A percentile compares a stretch with the other conserved stretches of the same genome.
Evolutionary conservation across 1,284 basidiomycete species (phyloP).

Genomic region (Fistulinella cinereoalba): DNA sequence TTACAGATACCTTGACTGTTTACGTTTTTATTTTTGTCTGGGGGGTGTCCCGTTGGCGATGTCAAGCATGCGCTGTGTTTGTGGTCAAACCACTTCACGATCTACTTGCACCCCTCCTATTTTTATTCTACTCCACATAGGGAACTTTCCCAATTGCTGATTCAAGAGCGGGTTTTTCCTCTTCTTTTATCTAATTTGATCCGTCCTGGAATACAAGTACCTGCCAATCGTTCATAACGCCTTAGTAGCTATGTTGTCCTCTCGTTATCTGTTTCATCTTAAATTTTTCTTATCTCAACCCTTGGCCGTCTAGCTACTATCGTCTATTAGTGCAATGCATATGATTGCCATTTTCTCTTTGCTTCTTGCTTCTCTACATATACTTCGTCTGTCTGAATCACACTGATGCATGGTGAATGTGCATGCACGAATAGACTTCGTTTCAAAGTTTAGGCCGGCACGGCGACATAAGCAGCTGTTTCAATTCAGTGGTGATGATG

Average conservation of each 20-base stretch:
- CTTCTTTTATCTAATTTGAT: constrained; percentile 19
- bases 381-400: background rate
- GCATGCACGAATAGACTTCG: too few relatives aligned
- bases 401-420: too few relatives aligned
- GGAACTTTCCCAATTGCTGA: constrained; percentile 16
- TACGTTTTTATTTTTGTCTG: constrained; percentile 1
- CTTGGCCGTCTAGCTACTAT: constrained; percentile 1
- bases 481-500: too few relatives aligned
- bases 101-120: constrained; percentile 1
- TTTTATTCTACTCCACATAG: background rate
- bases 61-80: constrained; percentile 5
- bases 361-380: constrained; percentile 20
- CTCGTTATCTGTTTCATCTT: background rate
- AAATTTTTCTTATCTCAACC: constrained; percentile 8
- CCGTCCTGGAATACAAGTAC: constrained; percentile 16
- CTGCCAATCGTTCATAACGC: constrained; percentile 26
- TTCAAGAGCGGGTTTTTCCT: constrained; percentile 8
- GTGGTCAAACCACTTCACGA: constrained; percentile 8
- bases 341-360: constrained; percentile 8
- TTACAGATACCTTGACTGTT: constrained; percentile 27
- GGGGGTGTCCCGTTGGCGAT: constrained; percentile 5
- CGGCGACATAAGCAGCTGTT: too few relatives aligned
- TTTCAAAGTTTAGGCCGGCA: too few relatives aligned
- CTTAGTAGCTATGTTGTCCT: constrained; percentile 20
- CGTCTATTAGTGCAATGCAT: constrained; percentile 21